Evolutionary conservation across 352 stramenopile species (phyloP).

Genomic region (Phytophthora litchii): DNA sequence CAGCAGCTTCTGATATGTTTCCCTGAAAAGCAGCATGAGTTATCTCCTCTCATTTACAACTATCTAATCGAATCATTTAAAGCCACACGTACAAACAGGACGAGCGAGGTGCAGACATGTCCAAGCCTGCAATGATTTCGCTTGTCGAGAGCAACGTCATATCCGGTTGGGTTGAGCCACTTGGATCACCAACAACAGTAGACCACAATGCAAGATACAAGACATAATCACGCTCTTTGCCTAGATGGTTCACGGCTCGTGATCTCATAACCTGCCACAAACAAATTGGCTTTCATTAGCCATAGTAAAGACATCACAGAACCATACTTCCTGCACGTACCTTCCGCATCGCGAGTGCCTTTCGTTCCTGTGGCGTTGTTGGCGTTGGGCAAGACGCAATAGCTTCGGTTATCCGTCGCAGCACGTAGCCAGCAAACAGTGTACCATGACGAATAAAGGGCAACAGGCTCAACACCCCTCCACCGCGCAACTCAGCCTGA

Average conservation of each 20-base stretch:
- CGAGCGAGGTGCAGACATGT: constrained; percentile 23
- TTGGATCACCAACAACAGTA: constrained; percentile 13
- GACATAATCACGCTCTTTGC: constrained; percentile 69
- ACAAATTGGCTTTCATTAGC: constrained; percentile 1
- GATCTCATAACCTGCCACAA: constrained; percentile 65
- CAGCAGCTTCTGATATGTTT: constrained; percentile 42
- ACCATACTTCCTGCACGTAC: constrained; percentile 22
- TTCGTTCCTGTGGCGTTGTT: constrained; percentile 50
- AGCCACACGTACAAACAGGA: constrained; percentile 33
- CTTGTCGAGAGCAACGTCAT: constrained; percentile 34
- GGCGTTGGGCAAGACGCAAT: constrained; percentile 48
- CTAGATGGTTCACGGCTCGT: constrained; percentile 58
- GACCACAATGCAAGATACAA: constrained; percentile 65
- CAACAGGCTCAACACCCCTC: constrained; percentile 72
- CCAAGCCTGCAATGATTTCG: constrained; percentile 31
- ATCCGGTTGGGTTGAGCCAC: constrained; percentile 5
- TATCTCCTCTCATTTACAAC: background rate
- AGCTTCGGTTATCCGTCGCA: constrained; percentile 46
- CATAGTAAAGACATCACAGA: background rate
- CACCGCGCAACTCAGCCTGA: constrained; percentile 68
- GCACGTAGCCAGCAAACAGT: constrained; percentile 59
- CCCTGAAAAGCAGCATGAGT: constrained; percentile 26
- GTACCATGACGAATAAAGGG: constrained; percentile 76
- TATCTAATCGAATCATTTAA: background rate
- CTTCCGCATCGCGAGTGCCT: constrained; percentile 67